Percentiles rank a stretch among this genome's conserved stretches.
Conservation (phyloP, 768 basidiomycete species). For the Guyanaporus albipodus region DNA sequence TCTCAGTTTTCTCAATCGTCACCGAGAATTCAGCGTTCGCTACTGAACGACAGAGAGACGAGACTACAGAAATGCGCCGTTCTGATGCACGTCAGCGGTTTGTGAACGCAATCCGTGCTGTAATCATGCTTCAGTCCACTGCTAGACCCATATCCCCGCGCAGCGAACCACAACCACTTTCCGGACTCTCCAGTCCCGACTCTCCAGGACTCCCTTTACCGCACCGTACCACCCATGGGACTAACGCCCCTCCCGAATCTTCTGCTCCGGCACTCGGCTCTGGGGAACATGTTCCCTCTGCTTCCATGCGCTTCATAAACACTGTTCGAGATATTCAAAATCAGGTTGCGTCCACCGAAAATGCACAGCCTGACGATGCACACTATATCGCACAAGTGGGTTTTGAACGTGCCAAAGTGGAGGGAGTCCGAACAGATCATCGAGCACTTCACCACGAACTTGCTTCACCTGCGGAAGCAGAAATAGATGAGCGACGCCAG, state of each 20-base stretch:
- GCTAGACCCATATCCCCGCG: conserved; percentile 29
- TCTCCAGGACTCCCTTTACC: conserved; percentile 42
- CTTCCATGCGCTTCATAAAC: conserved; percentile 31
- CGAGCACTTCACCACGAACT: conserved; percentile 54
- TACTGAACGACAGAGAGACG: conserved; percentile 27
- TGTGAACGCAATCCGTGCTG: conserved; percentile 41
- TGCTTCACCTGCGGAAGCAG: conserved; percentile 54
- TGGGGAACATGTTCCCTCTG: conserved; percentile 21
- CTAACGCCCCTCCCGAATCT: conserved; percentile 61
- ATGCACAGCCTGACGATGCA: conserved; percentile 49
- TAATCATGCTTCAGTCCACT: conserved; percentile 43
- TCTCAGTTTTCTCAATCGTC: conserved; percentile 24
- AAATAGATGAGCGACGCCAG: conserved; percentile 62
- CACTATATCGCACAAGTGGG: conserved; percentile 63
- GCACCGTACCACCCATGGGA: conserved; percentile 46
- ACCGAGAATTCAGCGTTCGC: conserved; percentile 27
- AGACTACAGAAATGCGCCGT: conserved; percentile 22
- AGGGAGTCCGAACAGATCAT: conserved; percentile 62
- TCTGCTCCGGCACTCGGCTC: conserved; percentile 23
- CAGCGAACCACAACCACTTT: conserved; percentile 17
- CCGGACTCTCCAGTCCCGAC: conserved; percentile 47
- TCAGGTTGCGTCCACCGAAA: conserved; percentile 49
- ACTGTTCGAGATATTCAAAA: conserved; percentile 52
- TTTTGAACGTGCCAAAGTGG: conserved; percentile 60
- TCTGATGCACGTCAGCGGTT: conserved; percentile 37